These are phyloP conservation scores for Pestalotiopsis sp. DNA, from an alignment of 2,329 filamentous ascomycete genomes.

Conservation along the genomic window DNA sequence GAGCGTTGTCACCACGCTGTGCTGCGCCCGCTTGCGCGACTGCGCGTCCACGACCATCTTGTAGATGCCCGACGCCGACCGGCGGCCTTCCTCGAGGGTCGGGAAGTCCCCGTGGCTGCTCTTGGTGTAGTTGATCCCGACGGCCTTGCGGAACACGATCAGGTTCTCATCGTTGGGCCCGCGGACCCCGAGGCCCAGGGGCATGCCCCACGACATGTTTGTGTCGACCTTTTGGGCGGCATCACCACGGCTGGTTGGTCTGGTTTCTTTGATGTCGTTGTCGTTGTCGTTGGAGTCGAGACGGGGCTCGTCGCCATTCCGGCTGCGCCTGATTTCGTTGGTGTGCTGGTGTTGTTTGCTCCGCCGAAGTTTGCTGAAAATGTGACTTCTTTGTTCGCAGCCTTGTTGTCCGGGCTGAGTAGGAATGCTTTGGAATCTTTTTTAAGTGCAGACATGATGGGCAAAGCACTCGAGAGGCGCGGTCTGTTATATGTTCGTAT, in stretches of 20 bases:
- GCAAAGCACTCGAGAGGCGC: background rate
- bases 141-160: conserved; percentile 42
- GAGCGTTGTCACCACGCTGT: conserved; percentile 34
- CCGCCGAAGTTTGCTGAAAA: background rate
- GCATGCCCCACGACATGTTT: conserved; percentile 36
- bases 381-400: background rate
- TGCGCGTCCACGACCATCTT: conserved; percentile 35
- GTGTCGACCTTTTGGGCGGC: conserved; percentile 26
- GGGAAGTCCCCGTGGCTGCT: conserved; percentile 18
- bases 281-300: background rate
- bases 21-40: conserved; percentile 32
- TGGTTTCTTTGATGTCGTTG: background rate
- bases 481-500: background rate
- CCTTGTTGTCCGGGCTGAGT: background rate
- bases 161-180: conserved; percentile 39
- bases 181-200: conserved; percentile 37
- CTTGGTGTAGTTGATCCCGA: conserved; percentile 41
- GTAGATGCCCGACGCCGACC: conserved; percentile 42
- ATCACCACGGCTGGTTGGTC: background rate
- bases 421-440: conserved; percentile 3
- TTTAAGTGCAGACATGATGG: background rate
- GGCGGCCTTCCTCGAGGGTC: conserved; percentile 36
- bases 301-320: background rate
- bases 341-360: background rate
- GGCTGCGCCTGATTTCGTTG: background rate